These are phyloP conservation scores for Histomonas meleagridis DNA, from an alignment of 208 protist genomes.

Conservation along the genomic window DNA sequence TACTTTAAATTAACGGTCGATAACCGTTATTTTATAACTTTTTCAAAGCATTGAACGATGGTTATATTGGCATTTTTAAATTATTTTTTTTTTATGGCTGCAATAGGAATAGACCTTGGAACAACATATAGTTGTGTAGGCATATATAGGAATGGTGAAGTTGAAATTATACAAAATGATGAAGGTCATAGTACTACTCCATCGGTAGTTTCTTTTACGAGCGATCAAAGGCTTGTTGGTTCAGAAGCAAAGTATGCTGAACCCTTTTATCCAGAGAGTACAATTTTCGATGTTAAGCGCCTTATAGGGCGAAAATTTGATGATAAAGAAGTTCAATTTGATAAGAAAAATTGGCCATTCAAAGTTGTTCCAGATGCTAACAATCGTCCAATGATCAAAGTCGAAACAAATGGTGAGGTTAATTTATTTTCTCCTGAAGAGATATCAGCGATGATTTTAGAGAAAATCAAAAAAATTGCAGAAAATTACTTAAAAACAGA, in stretches of 20 bases:
- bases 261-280: slow-evolving; percentile 68
- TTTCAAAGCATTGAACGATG: no score
- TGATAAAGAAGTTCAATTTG: slow-evolving; percentile 71
- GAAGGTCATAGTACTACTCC: slow-evolving; percentile 65
- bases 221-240: slow-evolving; percentile 67
- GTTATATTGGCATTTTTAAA: no score
- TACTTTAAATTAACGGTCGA: no score
- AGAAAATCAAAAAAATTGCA: background rate
- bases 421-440: background rate
- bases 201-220: slow-evolving; percentile 75
- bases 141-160: slow-evolving; percentile 58
- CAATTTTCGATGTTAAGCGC: slow-evolving; percentile 80
- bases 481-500: slow-evolving; percentile 23
- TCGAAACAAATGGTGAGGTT: slow-evolving; percentile 64
- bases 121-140: slow-evolving; percentile 66
- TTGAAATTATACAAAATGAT: slow-evolving; percentile 66
- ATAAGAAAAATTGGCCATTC: slow-evolving; percentile 82
- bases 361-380: slow-evolving; percentile 69
- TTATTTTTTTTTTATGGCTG: no score
- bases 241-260: slow-evolving; percentile 73
- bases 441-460: background rate
- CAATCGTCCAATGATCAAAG: slow-evolving; percentile 67
- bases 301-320: slow-evolving; percentile 69
- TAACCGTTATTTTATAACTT: no score
- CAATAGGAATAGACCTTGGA: no score